These are phyloP conservation scores for Pseudopyricularia cyperi DNA, from an alignment of 2,329 filamentous ascomycete species.

Conservation along the genomic window DNA sequence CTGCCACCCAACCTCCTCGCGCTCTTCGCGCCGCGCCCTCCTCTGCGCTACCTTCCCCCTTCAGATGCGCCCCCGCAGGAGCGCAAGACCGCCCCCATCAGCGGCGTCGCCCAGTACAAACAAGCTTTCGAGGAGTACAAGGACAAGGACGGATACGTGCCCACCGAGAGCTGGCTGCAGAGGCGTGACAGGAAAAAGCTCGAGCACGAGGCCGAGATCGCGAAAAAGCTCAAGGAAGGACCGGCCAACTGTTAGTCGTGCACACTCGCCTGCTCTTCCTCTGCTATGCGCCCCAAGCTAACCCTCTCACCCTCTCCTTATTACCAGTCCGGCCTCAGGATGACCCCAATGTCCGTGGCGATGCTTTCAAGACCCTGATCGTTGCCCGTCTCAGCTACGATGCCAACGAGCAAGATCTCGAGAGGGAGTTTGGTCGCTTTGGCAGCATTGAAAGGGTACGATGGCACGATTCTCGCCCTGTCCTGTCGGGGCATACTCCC, in stretches of 20 bases:
- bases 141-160: slow-evolving; percentile 60
- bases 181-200: slow-evolving; percentile 68
- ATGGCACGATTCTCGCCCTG: neutral
- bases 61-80: slow-evolving; percentile 73
- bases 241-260: slow-evolving; percentile 45
- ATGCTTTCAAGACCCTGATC: slow-evolving; percentile 91
- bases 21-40: slow-evolving; percentile 89
- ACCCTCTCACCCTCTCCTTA: neutral
- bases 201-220: slow-evolving; percentile 61
- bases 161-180: slow-evolving; percentile 90
- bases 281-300: neutral
- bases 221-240: slow-evolving; percentile 50
- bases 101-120: slow-evolving; percentile 63
- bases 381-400: slow-evolving; percentile 85
- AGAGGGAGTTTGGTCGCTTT: slow-evolving; percentile 86
- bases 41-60: slow-evolving; percentile 77
- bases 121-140: slow-evolving; percentile 64
- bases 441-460: slow-evolving; percentile 85
- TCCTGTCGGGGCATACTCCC: neutral
- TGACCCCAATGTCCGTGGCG: slow-evolving; percentile 80
- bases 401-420: slow-evolving; percentile 76
- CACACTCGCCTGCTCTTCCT: neutral
- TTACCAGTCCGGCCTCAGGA: slow-evolving; percentile 64
- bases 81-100: slow-evolving; percentile 60
- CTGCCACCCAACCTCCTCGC: slow-evolving; percentile 84